Conservation (phyloP, 768 basidiomycete species). For the Serendipita sp. region DNA sequence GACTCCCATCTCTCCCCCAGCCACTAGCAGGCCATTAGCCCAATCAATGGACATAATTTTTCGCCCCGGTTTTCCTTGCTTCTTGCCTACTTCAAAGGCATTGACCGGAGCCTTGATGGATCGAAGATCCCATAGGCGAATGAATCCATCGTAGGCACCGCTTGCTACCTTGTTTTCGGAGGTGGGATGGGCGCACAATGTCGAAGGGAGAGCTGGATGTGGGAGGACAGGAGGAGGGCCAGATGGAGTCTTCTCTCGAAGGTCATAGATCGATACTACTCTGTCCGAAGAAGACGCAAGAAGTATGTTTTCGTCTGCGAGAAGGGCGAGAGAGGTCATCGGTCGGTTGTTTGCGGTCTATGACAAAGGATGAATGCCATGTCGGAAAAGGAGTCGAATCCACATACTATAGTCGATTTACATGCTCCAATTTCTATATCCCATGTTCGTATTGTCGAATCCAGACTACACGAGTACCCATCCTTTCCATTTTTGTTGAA, state of each 20-base stretch:
- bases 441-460: conserved; percentile 83
- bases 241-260: conserved; percentile 29
- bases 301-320: conserved; percentile 30
- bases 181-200: conserved; percentile 28
- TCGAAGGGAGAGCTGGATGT: conserved; percentile 55
- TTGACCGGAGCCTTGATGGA: conserved; percentile 50
- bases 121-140: conserved; percentile 63
- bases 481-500: conserved; percentile 29
- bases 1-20: conserved; percentile 51
- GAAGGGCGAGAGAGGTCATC: conserved; percentile 44
- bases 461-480: conserved; percentile 62
- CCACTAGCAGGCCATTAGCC: conserved; percentile 37
- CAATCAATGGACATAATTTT: conserved; percentile 50
- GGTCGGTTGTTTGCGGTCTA: conserved; percentile 60
- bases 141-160: conserved; percentile 65
- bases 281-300: conserved; percentile 62
- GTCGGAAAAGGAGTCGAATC: neutral
- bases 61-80: conserved; percentile 32
- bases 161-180: conserved; percentile 42
- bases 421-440: conserved; percentile 68
- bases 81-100: conserved; percentile 32
- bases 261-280: conserved; percentile 54
- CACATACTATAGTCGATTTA: conserved; percentile 46
- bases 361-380: neutral
- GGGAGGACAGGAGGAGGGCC: conserved; percentile 28